Base-by-base conservation (phyloP, 1,284 basidiomycete species). In the Sutorius eximius region DNA sequence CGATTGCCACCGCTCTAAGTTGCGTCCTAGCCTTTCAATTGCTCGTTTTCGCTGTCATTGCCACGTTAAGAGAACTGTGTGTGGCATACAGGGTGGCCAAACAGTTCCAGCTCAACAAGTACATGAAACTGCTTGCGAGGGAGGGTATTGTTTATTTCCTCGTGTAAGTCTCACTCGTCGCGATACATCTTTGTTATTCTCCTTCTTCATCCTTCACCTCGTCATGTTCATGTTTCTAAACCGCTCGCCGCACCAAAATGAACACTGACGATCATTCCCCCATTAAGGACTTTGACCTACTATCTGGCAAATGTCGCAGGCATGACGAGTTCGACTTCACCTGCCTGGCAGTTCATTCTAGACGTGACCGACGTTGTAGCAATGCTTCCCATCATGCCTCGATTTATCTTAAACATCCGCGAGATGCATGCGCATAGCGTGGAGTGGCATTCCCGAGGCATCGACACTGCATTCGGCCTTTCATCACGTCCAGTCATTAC, bases 111-210 rank as follows among this genome's bases (percentile, higher is more conserved):
- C 32, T 36, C 11, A 57, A 57, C 32, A 45, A 46, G 5, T 57
- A 48, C 20, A 57, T 57, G 36, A 40, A 32, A n/a, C 15, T 57
- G 13, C 32, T 57, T 8, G 45, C 40, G 18, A 56, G 33, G 7
- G 55, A 57, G 9, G 49, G 56, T 8, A 18, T 57, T 3, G 3
- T 56, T 15, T 57, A 57, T 38, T 48, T 57, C 30, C 13, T 57
- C 7, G 8, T 48, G 56, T 57, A 27, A 6, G 56, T 45, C 29
- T 44, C 18, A 9, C 5, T 36, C 13, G 11, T n/a, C 8, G 11
- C n/a, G n/a, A n/a, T n/a, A n/a, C n/a, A n/a, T n/a, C 16, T 49
- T 42, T 4, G 16, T 36, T 57, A 20, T 45, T n/a, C 33, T 15
- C 15, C n/a, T 36, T 24, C 22, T 50, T 43, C 11, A 13, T 10